A percentile compares a stretch with the other conserved stretches of the same genome.
phyloP scores from a whole-genome alignment of 768 basidiomycete species.

The Mrakia frigida region DNA sequence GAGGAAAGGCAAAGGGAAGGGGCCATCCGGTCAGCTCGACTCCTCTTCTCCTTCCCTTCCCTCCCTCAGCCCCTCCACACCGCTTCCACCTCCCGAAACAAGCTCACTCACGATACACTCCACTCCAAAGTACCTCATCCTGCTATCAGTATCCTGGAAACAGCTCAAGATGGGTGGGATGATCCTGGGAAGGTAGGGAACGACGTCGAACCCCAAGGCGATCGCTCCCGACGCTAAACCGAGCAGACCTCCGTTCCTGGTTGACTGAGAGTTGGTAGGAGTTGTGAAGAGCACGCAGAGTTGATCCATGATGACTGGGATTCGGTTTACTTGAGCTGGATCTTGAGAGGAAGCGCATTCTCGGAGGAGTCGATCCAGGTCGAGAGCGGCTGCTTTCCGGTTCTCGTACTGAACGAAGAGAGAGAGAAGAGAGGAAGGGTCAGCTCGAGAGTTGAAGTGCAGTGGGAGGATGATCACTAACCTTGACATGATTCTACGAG shows the following conservation, averaged over 20 bases:
- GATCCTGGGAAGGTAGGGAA: slow-evolving; percentile 91
- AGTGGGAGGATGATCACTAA: not conserved
- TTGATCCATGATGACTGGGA: slow-evolving; percentile 84
- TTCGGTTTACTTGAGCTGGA: slow-evolving; percentile 65
- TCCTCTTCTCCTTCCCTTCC: not conserved
- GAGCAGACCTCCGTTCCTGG: slow-evolving; percentile 90
- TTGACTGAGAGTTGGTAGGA: slow-evolving; percentile 71
- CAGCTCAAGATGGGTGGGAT: slow-evolving; percentile 80
- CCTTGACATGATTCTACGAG: slow-evolving; percentile 27
- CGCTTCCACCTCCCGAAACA: no score
- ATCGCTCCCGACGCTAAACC: slow-evolving; percentile 96
- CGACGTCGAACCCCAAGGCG: slow-evolving; percentile 85
- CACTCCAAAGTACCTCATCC: slow-evolving; percentile 89
- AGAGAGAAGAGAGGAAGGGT: not conserved
- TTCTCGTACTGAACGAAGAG: slow-evolving; percentile 62
- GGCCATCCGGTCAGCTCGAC: not conserved
- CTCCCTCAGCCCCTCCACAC: no score
- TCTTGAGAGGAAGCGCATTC: slow-evolving; percentile 46
- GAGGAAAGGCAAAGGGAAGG: no score
- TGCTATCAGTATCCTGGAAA: slow-evolving; percentile 88
- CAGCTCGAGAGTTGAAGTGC: not conserved
- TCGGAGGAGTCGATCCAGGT: slow-evolving; percentile 92
- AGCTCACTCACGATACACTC: slow-evolving; percentile 60
- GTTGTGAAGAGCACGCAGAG: slow-evolving; percentile 90
- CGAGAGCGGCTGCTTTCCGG: slow-evolving; percentile 88